Base-by-base conservation (phyloP, 768 basidiomycete genomes). In the Boletus sensibilis region DNA sequence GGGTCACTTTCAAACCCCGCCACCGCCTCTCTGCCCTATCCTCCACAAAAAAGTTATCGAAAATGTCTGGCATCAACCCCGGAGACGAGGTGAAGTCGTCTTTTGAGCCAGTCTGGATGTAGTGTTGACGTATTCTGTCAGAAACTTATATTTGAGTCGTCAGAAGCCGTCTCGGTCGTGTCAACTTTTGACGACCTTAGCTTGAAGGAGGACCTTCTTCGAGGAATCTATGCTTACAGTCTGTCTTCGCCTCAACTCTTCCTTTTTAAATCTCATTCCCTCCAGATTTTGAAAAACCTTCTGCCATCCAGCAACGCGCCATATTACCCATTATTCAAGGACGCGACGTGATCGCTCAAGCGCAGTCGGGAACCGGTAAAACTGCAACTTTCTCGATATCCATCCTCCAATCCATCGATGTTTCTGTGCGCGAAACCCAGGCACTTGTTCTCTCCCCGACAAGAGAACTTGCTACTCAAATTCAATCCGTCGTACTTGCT, bases 281-380 rank as follows among this genome's bases (percentile, higher is more conserved):
- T 23, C 38, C 79, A 83, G 91, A 92, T 72, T 98, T 98, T 68
- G 96, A 99, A 81, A 95, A 94, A 68, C 96, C 96, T 23, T 98
- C 96, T 58, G 95, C 96, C 58, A 98, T 99, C 68, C 96, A 99
- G 78, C 94, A 97, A 76, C 89, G 95, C 62, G 96, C 96, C 47
- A 98, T 99, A 74, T 79, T 96, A 56, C 96, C 96, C 50, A 96
- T 99, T 70, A 92, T 86, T 47, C 90, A 92, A 78, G 92, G 92
- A 29, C 87, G 95, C 62, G 96, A 98, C 82, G 96, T 98, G 58
- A 98, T 99, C 72, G 96, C 96, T 35, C 96, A 98, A 78, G 96
- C 96, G 41, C 96, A 98, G 78, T 97, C 95, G 34, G 96, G 96
- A 72, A 98, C 96, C 37, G 96, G 96, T 82, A 99, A 98, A 92